Evolutionary conservation across 768 basidiomycete species (phyloP).

Genomic region (Gloeophyllum trabeum): DNA sequence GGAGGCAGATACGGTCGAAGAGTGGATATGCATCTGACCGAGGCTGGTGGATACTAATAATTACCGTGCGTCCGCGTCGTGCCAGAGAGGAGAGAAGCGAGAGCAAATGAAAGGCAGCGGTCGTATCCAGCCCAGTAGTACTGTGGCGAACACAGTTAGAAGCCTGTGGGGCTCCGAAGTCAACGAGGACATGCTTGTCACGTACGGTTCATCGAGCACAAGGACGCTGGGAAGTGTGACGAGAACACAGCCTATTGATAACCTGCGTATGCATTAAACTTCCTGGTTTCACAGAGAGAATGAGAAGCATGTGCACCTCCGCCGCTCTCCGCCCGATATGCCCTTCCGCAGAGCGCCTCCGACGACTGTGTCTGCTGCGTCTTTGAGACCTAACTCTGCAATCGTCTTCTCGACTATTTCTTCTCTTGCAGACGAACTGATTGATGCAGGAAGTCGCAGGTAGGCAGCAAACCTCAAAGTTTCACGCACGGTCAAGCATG

Average conservation of each 20-base stretch:
- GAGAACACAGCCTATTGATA: conserved; percentile 31
- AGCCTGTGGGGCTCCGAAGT: background rate
- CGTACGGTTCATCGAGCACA: conserved; percentile 28
- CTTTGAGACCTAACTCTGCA: conserved; percentile 28
- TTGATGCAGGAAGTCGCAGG: conserved; percentile 23
- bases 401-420: conserved; percentile 32
- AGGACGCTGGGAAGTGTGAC: conserved; percentile 32
- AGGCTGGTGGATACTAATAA: conserved; percentile 36
- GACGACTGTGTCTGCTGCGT: conserved; percentile 29
- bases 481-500: conserved; percentile 26
- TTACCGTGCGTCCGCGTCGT: conserved; percentile 22
- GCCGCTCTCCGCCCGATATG: conserved; percentile 34
- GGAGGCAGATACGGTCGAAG: conserved; percentile 31
- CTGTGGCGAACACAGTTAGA: background rate
- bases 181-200: background rate
- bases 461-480: conserved; percentile 25
- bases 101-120: conserved; percentile 19
- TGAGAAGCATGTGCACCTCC: conserved; percentile 10
- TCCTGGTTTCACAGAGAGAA: background rate
- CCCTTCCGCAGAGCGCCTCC: conserved; percentile 31
- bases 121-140: conserved; percentile 11
- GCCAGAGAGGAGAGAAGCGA: conserved; percentile 20
- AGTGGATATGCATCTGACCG: conserved; percentile 32
- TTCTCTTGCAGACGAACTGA: conserved; percentile 13
- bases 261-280: conserved; percentile 12